phyloP scores from a whole-genome alignment of 805 yeast species.

The Kodamaea kakaduensis region DNA sequence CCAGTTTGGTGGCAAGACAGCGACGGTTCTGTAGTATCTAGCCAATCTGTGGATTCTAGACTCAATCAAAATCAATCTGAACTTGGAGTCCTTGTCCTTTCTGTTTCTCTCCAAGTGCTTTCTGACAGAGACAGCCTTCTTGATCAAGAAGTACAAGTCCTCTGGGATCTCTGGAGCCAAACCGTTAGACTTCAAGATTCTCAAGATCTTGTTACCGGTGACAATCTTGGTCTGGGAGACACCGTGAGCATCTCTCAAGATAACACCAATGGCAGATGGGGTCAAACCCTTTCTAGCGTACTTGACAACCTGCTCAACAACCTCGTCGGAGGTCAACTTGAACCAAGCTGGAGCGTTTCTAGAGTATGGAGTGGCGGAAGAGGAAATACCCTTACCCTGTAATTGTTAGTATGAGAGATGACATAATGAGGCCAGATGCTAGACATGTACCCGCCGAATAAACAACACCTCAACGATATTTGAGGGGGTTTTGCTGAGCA shows the following conservation, averaged over 20 bases:
- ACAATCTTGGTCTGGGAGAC: slow-evolving; percentile 95
- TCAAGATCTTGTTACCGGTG: slow-evolving; percentile 98
- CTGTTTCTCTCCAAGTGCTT: slow-evolving; percentile 99
- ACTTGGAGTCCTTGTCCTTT: slow-evolving; percentile 99
- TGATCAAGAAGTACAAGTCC: slow-evolving; percentile 97
- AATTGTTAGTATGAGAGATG: slow-evolving; percentile 7
- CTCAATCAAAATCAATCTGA: slow-evolving; percentile 99
- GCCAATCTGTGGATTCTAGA: slow-evolving; percentile 99
- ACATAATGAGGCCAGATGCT: neutral
- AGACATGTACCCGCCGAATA: neutral
- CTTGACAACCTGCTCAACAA: slow-evolving; percentile 97
- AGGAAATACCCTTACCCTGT: slow-evolving; percentile 98
- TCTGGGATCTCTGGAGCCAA: slow-evolving; percentile 99
- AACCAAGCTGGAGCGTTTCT: slow-evolving; percentile 99
- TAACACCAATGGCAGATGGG: slow-evolving; percentile 99
- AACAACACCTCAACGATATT: neutral
- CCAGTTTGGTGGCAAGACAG: slow-evolving; percentile 99
- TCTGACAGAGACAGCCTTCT: slow-evolving; percentile 99
- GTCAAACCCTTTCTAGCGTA: slow-evolving; percentile 99
- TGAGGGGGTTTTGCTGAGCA: neutral
- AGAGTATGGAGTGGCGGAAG: slow-evolving; percentile 98
- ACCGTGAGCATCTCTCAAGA: slow-evolving; percentile 99
- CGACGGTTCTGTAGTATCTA: slow-evolving; percentile 99
- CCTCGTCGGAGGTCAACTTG: slow-evolving; percentile 92
- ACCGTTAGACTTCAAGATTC: slow-evolving; percentile 99